Base-by-base conservation (phyloP, 345 rosid species). In the Aegle marmelos region DNA sequence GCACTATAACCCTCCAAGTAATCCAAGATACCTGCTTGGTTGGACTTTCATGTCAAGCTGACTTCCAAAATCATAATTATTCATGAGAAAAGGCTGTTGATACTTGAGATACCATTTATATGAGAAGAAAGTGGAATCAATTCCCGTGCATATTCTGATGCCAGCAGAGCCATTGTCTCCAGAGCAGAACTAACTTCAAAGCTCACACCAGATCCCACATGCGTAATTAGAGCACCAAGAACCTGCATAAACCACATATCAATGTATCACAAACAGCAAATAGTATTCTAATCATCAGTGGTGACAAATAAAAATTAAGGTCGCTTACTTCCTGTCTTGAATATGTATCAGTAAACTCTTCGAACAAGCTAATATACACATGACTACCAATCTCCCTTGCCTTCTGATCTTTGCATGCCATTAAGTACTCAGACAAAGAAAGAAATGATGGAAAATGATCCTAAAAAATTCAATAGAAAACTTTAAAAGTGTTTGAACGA, bases 1-100 rank as follows among this genome's bases (percentile, higher is more conserved):
- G 84, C 68, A 78, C 81, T 83, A 84, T 92, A 91, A 25, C 90
- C 94, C 88, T 94, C 98, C 90, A 94, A 85, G 88, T 91, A 94
- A 84, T 94, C 98, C 89, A 94, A 82, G 78, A 94, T 85, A 81
- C 98, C 98, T 94, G 75, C 66, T 68, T 33, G 19, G 66, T n/a
- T 74, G 76, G 82, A 62, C 68, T 81, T 62, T 72, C 10, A 61
- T 31, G 25, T 56, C 62, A 50, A 74, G 24, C 41, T 78, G 70
- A 41, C 39, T 11, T 4, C 61, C 27, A 69, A 22, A 58, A 17
- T 27, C 28, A 74, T 45, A 45, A 45, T 61, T 25, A 22, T 41
- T 31, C 21, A 48, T 19, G 13, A 39, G 50, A 31, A 30, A 33
- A 76, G 33, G 27, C n/a, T 31, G 17, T 57, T 73, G 59, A 61